phyloP scores from a whole-genome alignment of 306 rosid genomes.

The Vigna hirtella region DNA sequence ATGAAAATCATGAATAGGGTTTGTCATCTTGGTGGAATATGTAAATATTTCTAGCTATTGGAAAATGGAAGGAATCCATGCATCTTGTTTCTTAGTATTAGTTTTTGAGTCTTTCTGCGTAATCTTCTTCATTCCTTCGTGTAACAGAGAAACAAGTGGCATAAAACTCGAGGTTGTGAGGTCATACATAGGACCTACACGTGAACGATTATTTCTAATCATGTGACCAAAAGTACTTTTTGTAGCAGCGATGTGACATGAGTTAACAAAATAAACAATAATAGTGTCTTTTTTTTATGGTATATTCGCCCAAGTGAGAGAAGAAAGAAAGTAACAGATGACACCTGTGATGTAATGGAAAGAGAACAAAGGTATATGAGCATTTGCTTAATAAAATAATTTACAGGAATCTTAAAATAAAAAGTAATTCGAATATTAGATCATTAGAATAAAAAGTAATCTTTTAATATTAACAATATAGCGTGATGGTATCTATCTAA shows the following conservation, averaged over 20 bases:
- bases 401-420: too few species aligned
- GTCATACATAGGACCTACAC: conserved; percentile 16
- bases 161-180: neutral
- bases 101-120: conserved; percentile 22
- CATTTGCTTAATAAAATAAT: too few species aligned
- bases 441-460: too few species aligned
- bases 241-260: neutral
- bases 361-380: neutral
- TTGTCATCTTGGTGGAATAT: neutral
- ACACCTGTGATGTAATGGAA: neutral
- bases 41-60: conserved; percentile 22
- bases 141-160: neutral
- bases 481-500: too few species aligned
- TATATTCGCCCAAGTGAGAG: neutral
- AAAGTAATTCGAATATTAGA: too few species aligned
- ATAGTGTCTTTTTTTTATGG: neutral
- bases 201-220: neutral
- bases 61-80: conserved; percentile 22
- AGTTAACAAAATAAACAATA: neutral
- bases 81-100: neutral
- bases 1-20: neutral
- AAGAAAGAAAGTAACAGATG: neutral
- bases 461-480: too few species aligned
- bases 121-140: conserved; percentile 10
- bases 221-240: conserved; percentile 24